Evolutionary conservation across 2,329 filamentous ascomycete genomes (phyloP).

Genomic region (Decorospora gaudefroyi): DNA sequence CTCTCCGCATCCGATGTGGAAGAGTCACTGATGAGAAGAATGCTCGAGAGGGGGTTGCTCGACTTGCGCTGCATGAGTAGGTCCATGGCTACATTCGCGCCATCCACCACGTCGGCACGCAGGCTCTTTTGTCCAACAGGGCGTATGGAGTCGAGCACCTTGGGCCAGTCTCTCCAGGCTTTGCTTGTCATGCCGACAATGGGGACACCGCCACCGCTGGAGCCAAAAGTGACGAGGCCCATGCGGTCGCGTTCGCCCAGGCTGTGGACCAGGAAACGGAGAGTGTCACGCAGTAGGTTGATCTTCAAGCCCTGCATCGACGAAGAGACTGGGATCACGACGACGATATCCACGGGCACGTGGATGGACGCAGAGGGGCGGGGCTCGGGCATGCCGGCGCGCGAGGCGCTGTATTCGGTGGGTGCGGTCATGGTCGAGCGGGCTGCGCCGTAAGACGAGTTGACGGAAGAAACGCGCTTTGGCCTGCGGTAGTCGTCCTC

Average conservation of each 20-base stretch:
- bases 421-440: constrained; percentile 86
- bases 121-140: constrained; percentile 96
- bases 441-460: constrained; percentile 80
- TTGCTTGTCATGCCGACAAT: constrained; percentile 99
- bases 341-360: constrained; percentile 91
- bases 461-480: constrained; percentile 78
- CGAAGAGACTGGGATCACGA: constrained; percentile 94
- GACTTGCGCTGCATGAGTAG: constrained; percentile 96
- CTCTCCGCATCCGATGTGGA: constrained; percentile 92
- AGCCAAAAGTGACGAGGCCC: constrained; percentile 96
- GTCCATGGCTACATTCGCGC: constrained; percentile 98
- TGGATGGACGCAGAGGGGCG: constrained; percentile 65
- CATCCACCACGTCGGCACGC: constrained; percentile 94
- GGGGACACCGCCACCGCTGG: constrained; percentile 87
- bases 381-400: constrained; percentile 50
- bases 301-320: constrained; percentile 99
- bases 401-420: constrained; percentile 84
- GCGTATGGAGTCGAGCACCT: constrained; percentile 82
- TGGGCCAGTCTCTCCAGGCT: constrained; percentile 88
- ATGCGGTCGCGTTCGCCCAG: constrained; percentile 93
- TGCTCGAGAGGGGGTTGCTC: constrained; percentile 91
- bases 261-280: constrained; percentile 87
- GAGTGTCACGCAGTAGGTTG: constrained; percentile 84
- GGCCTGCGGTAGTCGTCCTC: constrained; percentile 78
- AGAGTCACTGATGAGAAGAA: constrained; percentile 95